A percentile compares a stretch with the other conserved stretches of the same genome.
Evolutionary conservation across 768 basidiomycete genomes (phyloP).

Genomic region (Pisolithus tinctorius): DNA sequence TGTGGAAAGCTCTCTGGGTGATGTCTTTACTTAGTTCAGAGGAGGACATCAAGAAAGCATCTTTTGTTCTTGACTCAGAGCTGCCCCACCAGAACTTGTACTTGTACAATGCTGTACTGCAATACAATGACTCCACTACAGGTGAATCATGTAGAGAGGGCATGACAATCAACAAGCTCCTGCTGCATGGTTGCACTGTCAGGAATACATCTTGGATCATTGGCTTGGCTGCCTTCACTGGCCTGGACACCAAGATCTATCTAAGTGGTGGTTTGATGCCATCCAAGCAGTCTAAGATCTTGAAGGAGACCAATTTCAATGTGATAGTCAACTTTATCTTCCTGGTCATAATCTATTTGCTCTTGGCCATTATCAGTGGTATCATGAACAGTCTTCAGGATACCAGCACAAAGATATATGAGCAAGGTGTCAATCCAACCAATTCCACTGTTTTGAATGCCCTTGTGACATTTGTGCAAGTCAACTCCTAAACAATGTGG

Average conservation of each 20-base stretch:
- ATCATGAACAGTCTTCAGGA: constrained; percentile 50
- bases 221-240: constrained; percentile 91
- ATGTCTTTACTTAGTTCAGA: constrained; percentile 74
- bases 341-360: constrained; percentile 67
- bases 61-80: constrained; percentile 89
- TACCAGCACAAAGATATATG: constrained; percentile 72
- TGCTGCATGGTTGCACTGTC: constrained; percentile 85
- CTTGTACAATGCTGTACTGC: constrained; percentile 78
- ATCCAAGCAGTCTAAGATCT: constrained; percentile 95
- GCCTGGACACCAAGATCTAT: constrained; percentile 89
- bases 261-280: constrained; percentile 89
- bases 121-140: constrained; percentile 52
- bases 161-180: constrained; percentile 85
- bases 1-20: constrained; percentile 66
- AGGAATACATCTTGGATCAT: constrained; percentile 92
- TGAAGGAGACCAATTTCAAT: constrained; percentile 97
- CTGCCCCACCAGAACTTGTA: constrained; percentile 93
- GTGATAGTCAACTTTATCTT: constrained; percentile 90
- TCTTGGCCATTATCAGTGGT: constrained; percentile 73
- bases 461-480: constrained; percentile 87
- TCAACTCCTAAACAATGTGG: constrained; percentile 11
- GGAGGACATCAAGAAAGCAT: constrained; percentile 82
- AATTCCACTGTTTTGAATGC: constrained; percentile 60
- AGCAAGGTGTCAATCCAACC: constrained; percentile 58
- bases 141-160: constrained; percentile 56